Evolutionary conservation across 306 rosid genomes (phyloP), one percentile per base, ranked within the genome.

Genomic region (Sesbania bispinosa): DNA sequence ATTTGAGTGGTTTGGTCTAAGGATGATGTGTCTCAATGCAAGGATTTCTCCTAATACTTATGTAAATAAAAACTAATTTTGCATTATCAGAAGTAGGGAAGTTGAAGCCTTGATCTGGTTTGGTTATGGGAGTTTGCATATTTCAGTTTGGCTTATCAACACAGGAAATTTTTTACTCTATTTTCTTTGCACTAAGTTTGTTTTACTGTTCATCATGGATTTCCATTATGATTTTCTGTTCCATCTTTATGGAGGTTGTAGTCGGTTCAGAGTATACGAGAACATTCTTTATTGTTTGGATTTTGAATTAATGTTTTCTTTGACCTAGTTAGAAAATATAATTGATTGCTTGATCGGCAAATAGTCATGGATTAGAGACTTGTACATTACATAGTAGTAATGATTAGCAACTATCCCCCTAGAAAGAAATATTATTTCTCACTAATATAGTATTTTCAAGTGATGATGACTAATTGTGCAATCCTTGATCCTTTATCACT

Each of bases 111-210:
- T n/a, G n/a, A n/a, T n/a, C n/a, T n/a, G n/a, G n/a, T n/a, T n/a
- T n/a, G n/a, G n/a, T n/a, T n/a, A n/a, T 48, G 23, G 60, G 21
- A 15, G 23, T 27, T 75, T 76, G 62, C 43, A 9, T 30, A 71
- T 15, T 67, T 48, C 36, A 32, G 62, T 32, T 50, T 67, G 48
- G 69, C 62, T 64, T 21, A 41, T 10, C 29, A 53, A 53, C 3
- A 14, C 27, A 21, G 15, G 16, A 63, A n/a, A 38, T 39, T 29
- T 32, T 18, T 36, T 10, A 41, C 6, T 43, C 26, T 23, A 38
- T 29, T 43, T 63, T 38, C 1, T 24, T 33, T 18, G 10, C 21
- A 15, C 6, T n/a, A 41, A 5, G 36, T 15, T 51, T 50, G 35
- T 50, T 9, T 62, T 62, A 30, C 23, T 39, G 18, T 33, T 63